Evolutionary conservation across 148 eudicot genomes (phyloP).

Genomic region (Gaultheria prostrata): DNA sequence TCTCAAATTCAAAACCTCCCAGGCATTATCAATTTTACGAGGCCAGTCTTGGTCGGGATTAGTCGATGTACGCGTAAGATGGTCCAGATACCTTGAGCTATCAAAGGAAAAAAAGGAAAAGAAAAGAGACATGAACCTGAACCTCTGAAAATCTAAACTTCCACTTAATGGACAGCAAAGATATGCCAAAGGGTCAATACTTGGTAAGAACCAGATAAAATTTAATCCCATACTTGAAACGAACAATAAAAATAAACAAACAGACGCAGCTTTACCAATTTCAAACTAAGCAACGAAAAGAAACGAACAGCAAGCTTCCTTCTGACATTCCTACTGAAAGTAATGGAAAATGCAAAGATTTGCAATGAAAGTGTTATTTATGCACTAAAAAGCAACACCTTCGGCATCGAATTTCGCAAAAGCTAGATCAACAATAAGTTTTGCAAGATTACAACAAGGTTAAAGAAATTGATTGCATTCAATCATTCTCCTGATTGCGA

Average conservation of each 20-base stretch:
- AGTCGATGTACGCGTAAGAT: too few relatives aligned
- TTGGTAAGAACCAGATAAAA: neutral
- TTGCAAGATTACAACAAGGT: neutral
- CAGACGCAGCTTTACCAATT: neutral
- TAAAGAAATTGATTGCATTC: neutral
- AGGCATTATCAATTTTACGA: too few relatives aligned
- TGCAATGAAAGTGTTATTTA: neutral
- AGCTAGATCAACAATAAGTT: neutral
- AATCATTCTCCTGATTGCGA: conserved; percentile 10
- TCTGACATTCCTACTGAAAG: neutral
- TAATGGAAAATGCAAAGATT: neutral
- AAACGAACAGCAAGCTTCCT: neutral
- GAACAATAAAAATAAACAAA: neutral
- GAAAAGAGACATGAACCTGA: too few relatives aligned
- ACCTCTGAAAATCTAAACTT: too few relatives aligned
- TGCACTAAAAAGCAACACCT: conserved; percentile 2
- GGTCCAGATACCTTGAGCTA: too few relatives aligned
- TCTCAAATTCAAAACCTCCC: too few relatives aligned
- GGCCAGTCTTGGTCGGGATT: too few relatives aligned
- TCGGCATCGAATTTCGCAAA: neutral
- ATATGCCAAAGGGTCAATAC: too few relatives aligned
- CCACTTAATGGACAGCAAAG: neutral
- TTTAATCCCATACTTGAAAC: neutral
- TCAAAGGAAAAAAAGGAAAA: too few relatives aligned
- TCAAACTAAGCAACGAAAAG: neutral